phyloP scores from a whole-genome alignment of 2,329 filamentous ascomycete genomes.

The Leptographium lundbergii region DNA sequence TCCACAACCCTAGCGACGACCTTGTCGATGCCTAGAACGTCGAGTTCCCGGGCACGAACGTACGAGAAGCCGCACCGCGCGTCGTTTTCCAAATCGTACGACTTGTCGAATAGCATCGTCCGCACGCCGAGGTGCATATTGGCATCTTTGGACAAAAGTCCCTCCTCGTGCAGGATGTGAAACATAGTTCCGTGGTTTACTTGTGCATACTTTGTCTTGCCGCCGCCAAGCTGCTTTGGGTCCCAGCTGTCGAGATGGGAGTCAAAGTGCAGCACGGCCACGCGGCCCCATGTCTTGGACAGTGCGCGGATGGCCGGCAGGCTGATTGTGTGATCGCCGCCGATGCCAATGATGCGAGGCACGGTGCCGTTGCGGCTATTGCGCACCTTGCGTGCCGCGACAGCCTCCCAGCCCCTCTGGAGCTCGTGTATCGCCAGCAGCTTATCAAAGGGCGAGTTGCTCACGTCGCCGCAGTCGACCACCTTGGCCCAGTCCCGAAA shows the following conservation, averaged over 20 bases:
- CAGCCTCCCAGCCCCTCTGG: slow-evolving; percentile 35
- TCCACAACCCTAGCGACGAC: slow-evolving; percentile 51
- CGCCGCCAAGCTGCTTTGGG: slow-evolving; percentile 36
- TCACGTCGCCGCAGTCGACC: slow-evolving; percentile 69
- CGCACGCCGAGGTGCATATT: slow-evolving; percentile 45
- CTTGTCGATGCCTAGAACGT: slow-evolving; percentile 52
- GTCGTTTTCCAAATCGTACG: slow-evolving; percentile 39
- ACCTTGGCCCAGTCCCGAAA: slow-evolving; percentile 59
- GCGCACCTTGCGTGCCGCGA: background rate
- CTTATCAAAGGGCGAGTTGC: slow-evolving; percentile 67
- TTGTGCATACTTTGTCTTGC: slow-evolving; percentile 44
- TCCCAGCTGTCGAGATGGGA: slow-evolving; percentile 55
- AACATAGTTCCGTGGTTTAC: slow-evolving; percentile 49
- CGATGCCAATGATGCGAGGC: slow-evolving; percentile 4
- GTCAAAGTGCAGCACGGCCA: slow-evolving; percentile 48
- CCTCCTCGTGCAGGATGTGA: slow-evolving; percentile 48
- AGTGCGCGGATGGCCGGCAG: slow-evolving; percentile 4
- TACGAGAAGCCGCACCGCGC: slow-evolving; percentile 44
- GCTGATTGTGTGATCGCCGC: slow-evolving; percentile 7
- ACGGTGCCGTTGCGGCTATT: background rate
- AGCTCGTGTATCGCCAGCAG: slow-evolving; percentile 60
- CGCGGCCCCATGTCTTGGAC: slow-evolving; percentile 1
- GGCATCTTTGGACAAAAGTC: background rate
- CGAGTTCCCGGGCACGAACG: slow-evolving; percentile 52
- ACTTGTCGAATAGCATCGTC: slow-evolving; percentile 26